Base-by-base conservation (phyloP, 768 basidiomycete species). In the Vararia minispora region DNA sequence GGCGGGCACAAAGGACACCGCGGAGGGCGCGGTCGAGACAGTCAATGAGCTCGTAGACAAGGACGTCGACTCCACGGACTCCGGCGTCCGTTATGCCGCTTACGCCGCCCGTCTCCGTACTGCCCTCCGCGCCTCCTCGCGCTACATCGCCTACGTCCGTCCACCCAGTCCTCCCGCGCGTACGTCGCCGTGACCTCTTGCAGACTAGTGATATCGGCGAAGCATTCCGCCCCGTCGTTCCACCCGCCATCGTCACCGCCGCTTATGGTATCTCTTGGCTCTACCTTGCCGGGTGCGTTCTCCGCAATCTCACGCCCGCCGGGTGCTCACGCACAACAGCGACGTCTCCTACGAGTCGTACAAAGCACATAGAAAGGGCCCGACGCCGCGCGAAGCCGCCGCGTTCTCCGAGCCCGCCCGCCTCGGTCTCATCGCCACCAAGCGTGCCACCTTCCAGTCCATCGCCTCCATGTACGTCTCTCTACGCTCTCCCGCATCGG, bases 181-280 rank as follows among this genome's bases (percentile, higher is more conserved):
- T 11, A 16, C 26, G 22, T 28, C 5, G 41, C 43, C 45, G 48
- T 44, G 54, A 56, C 47, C 49, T 29, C 39, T 17, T 42, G 13
- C 51, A 83, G 79, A 84, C 81, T 29, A 83, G 81, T 59, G 84
- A 86, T 51, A 62, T 87, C 18, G 86, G 86, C 32, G 86, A 88
- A 58, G 79, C 84, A 1, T 87, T 88, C 55, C 66, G 86, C 8
- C 84, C 85, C 2, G 72, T 88, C 25, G 79, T 86, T 3, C 72
- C 73, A 26, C 79, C 86, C 1, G 68, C 68, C 55, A 43, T 81
- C 12, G 84, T 90, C 10, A 72, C 71, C 3, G 79, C 80, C 25
- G 81, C 80, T 8, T 90, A 90, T 52, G 85, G 81, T 11, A 59
- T 88, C 37, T 84, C 81, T 0, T 87, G 85, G 84, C 50, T 81